Percentiles rank a stretch among this genome's conserved stretches.
phyloP scores from a whole-genome alignment of 1,284 basidiomycete genomes.

The Ustilago sp. region DNA sequence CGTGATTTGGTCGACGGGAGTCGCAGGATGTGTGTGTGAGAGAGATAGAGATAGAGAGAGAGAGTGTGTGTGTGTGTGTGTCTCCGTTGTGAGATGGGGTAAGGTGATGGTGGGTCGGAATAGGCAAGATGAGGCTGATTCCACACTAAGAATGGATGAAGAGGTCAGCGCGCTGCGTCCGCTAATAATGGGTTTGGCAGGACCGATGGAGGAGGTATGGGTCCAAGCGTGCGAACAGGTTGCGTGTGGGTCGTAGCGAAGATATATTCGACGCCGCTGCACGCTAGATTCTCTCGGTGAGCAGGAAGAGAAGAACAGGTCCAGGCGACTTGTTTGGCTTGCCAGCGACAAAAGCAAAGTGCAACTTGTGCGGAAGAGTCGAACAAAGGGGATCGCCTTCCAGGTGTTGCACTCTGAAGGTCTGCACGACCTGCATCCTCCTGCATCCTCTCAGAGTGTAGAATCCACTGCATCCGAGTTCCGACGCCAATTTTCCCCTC shows the following conservation, averaged over 20 bases:
- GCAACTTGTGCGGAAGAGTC: background rate
- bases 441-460: slow-evolving; percentile 9
- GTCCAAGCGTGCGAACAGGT: background rate
- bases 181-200: slow-evolving; percentile 1
- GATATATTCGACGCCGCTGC: background rate
- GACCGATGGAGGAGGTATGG: background rate
- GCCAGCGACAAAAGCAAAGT: slow-evolving; percentile 6
- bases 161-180: slow-evolving; percentile 1
- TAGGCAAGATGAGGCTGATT: background rate
- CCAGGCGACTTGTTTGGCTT: background rate
- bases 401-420: background rate
- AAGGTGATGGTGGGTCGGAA: background rate
- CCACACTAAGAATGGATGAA: background rate
- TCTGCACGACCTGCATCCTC: slow-evolving; percentile 9
- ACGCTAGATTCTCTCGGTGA: slow-evolving; percentile 2
- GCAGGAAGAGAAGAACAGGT: background rate
- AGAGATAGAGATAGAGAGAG: too few species aligned
- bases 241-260: background rate
- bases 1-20: background rate
- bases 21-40: background rate
- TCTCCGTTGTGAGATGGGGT: background rate
- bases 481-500: slow-evolving; percentile 10
- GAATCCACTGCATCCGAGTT: slow-evolving; percentile 20
- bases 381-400: background rate
- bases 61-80: too few species aligned